Conservation (phyloP, 202 grass and related monocot genomes). For the Elaeis oleifera region DNA sequence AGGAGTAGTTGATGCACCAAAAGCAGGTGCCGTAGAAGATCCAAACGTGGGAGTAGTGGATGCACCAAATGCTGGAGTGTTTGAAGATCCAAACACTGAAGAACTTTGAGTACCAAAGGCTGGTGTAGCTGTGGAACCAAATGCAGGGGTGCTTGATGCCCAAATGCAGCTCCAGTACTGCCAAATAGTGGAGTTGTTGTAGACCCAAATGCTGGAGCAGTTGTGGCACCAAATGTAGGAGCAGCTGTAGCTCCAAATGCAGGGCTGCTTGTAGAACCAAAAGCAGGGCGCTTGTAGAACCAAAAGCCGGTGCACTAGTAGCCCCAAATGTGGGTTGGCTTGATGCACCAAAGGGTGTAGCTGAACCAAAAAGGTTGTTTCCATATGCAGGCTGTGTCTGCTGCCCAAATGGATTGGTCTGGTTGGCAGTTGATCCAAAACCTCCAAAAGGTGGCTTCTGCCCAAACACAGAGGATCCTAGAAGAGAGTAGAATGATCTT, state of each 20-base stretch:
- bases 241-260: constrained; percentile 36
- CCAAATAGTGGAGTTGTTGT: constrained; percentile 64
- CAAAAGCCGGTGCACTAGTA: constrained; percentile 31
- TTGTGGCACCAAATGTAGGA: constrained; percentile 26
- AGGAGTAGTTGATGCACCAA: constrained; percentile 46
- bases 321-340: constrained; percentile 44
- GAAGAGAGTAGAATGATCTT: constrained; percentile 6
- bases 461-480: constrained; percentile 73
- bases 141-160: constrained; percentile 37
- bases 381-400: constrained; percentile 47
- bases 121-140: constrained; percentile 37
- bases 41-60: constrained; percentile 47
- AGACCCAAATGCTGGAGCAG: constrained; percentile 52
- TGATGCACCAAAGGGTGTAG: constrained; percentile 14
- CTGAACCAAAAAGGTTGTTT: constrained; percentile 20
- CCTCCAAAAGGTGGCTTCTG: constrained; percentile 63
- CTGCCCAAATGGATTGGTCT: constrained; percentile 65
- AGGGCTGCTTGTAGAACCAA: constrained; percentile 29
- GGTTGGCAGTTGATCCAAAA: constrained; percentile 67
- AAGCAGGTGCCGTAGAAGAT: constrained; percentile 44
- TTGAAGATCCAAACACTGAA: constrained; percentile 48
- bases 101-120: constrained; percentile 46
- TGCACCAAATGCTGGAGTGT: constrained; percentile 40
- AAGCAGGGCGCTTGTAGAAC: constrained; percentile 35
- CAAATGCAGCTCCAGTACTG: constrained; percentile 18